Base-by-base conservation (phyloP, 2,329 filamentous ascomycete genomes). In the Curvularia sp. region DNA sequence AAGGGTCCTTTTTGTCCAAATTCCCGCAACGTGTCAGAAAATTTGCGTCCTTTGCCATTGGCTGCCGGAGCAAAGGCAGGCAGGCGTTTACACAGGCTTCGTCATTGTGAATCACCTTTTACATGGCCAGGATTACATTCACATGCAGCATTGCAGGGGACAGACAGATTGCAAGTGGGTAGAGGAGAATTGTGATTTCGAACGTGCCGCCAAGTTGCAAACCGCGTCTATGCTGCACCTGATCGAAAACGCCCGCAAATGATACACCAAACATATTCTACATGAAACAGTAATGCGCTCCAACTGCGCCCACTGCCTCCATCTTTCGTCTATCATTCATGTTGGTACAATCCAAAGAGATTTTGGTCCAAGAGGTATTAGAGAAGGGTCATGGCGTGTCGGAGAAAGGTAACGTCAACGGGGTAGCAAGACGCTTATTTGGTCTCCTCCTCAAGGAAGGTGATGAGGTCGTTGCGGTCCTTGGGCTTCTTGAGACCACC, bases 401-500 rank as follows among this genome's bases (percentile, higher is more conserved):
- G 63, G 58, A 60, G 59, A 54, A 53, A 57, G 30, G 51, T 58
- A 63, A 65, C 60, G 65, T 61, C 55, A 58, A 56, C 26, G 48
- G 60, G 60, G 55, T 41, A 39, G 78, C 65, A 62, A 55, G 63
- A 68, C 77, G 75, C 84, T 83, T 91, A 92, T 82, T 84, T 83
- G 75, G 88, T 91, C 74, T 86, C 79, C 66, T 90, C 84, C 80
- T 86, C 84, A 78, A 92, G 85, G 87, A 82, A 91, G 76, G 92
- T 93, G 88, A 99, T 97, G 76, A 99, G 86, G 83, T 99, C 94
- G 82, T 98, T 97, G 81, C 95, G 88, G 86, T 98, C 95, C 91
- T 98, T 98, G 79, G 88, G 88, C 92, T 99, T 99, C 93, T 99
- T 99, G 79, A 99, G 88, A 82, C 95, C 95, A 84, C 95, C 95